Percentiles rank a stretch among this genome's conserved stretches.
Conservation (phyloP, 805 yeast genomes). For the Wickerhamomyces sydowiorum region DNA sequence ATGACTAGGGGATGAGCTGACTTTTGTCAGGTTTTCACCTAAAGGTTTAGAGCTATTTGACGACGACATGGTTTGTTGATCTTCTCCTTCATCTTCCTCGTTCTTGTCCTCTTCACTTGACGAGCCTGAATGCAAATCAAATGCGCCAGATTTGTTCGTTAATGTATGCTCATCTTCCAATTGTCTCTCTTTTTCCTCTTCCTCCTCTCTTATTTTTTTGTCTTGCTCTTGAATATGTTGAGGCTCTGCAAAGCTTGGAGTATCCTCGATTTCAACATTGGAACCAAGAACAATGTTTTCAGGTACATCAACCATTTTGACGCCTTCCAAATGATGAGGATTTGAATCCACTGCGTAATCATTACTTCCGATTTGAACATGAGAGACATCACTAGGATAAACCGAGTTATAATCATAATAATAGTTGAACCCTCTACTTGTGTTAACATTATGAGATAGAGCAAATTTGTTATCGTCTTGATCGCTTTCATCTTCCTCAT, state of each 20-base stretch:
- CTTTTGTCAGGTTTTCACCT: conserved; percentile 8
- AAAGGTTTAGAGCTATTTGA: neutral
- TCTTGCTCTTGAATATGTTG: neutral
- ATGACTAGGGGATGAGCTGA: conserved; percentile 30
- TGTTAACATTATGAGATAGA: conserved; percentile 66
- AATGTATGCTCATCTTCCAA: neutral
- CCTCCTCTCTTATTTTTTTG: too few relatives aligned
- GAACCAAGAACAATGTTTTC: conserved; percentile 24
- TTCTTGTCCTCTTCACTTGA: neutral
- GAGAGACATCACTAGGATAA: conserved; percentile 42
- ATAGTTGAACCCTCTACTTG: conserved; percentile 71
- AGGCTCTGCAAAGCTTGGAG: conserved; percentile 6
- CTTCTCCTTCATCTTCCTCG: neutral
- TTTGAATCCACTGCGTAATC: conserved; percentile 17
- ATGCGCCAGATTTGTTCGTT: neutral
- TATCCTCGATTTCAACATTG: conserved; percentile 13
- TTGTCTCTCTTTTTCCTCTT: neutral
- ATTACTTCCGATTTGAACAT: conserved; percentile 13
- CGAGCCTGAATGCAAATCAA: neutral
- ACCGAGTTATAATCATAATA: conserved; percentile 79
- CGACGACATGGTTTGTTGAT: neutral
- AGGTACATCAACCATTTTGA: conserved; percentile 22
- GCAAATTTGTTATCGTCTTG: conserved; percentile 36
- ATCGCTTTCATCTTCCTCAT: conserved; percentile 36
- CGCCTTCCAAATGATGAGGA: conserved; percentile 21